Evolutionary conservation across 2,329 filamentous ascomycete species (phyloP), one percentile per base, ranked within the genome.

Genomic region (Xylariaceae sp.): DNA sequence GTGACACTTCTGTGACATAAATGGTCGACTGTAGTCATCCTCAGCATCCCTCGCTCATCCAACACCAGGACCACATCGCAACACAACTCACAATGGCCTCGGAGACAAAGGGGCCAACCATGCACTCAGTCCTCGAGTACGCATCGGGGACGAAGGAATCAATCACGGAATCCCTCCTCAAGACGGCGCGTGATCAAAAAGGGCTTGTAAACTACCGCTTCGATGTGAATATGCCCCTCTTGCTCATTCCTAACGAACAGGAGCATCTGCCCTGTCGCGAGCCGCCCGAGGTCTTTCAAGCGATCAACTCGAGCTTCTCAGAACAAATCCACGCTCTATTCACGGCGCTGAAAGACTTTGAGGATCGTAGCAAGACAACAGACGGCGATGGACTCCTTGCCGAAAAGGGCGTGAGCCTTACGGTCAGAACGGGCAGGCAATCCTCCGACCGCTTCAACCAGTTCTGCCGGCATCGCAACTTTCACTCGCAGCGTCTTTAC

Each of bases 401-500:
- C 37, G 13, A 41, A 9, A 13, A 41, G 9, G 9, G 37, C 37
- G 9, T 41, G 37, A 41, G 9, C 9, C 37, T 41, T 41, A 41
- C 37, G 9, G 13, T 41, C 37, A 41, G 37, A 13, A 41, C 37
- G 9, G 9, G 7, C 47, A 50, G 10, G 10, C 47, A 50, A 30
- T 50, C 47, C 15, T 50, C 15, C 47, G 47, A 50, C 47, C 4
- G 15, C 23, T 50, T 17, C 13, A 9, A 9, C 9, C 13, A 9
- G 9, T 41, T 41, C 47, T 63, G 61, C 47, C 47, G 55, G 18
- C 61, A 63, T 48, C 59, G 61, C 47, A 57, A 53, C 10, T 61
- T 59, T 41, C 61, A 63, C 55, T 64, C 57, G 30, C 48, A 54
- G 47, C 60, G 56, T 45, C 58, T 60, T 51, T 41, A 34, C 9